Conservation (phyloP, 2,329 filamentous ascomycete species). For the Blastomyces gilchristii region DNA sequence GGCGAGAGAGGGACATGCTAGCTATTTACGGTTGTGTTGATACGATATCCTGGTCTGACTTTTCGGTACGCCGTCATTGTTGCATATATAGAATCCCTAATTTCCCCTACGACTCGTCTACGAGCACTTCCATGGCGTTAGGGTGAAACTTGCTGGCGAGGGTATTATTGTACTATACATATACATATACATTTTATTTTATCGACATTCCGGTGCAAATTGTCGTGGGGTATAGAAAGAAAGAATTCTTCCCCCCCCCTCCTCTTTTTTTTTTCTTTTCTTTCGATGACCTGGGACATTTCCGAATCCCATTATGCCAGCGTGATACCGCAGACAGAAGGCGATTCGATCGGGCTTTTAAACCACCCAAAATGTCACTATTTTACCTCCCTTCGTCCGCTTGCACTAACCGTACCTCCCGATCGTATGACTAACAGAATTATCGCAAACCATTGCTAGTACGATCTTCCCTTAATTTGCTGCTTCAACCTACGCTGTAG, state of each 20-base stretch:
- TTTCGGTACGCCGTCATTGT: not conserved
- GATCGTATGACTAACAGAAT: not conserved
- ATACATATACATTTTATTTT: not conserved
- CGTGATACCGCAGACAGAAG: not conserved
- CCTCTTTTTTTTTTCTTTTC: not conserved
- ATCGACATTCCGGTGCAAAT: not conserved
- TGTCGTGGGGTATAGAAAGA: not conserved
- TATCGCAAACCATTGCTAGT: not conserved
- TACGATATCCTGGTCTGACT: not conserved
- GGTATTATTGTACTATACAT: not conserved
- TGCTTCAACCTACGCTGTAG: not conserved
- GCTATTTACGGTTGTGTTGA: not conserved
- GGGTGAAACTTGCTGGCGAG: not conserved
- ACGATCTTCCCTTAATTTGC: not conserved
- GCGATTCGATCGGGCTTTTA: not conserved
- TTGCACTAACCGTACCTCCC: not conserved
- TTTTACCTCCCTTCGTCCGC: not conserved
- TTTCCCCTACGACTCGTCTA: no score
- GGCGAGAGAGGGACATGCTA: constrained; percentile 25
- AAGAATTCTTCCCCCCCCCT: not conserved
- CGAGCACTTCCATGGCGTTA: not conserved
- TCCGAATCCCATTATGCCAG: not conserved
- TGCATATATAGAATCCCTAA: not conserved
- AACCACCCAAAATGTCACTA: not conserved
- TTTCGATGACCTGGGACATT: not conserved